These are phyloP conservation scores for Massospora cicadina DNA, from an alignment of 371 early-diverging fungal genomes.

Conservation along the genomic window DNA sequence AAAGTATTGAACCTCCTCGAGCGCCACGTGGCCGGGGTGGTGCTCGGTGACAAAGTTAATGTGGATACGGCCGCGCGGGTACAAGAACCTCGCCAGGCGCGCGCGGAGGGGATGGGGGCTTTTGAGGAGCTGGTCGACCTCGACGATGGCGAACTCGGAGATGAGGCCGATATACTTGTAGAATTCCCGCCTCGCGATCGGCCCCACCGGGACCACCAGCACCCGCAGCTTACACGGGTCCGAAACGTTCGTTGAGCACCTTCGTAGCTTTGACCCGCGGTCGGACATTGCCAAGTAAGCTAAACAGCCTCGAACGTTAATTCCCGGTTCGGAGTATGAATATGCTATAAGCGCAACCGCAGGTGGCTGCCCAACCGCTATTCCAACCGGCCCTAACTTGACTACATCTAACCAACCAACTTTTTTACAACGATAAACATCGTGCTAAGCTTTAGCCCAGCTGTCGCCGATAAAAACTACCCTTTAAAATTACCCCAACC, in stretches of 20 bases:
- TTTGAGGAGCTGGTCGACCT: not conserved
- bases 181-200: not conserved
- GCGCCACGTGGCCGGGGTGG: not conserved
- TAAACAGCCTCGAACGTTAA: too few species aligned
- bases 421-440: too few species aligned
- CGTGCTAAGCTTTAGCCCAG: too few species aligned
- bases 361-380: too few species aligned
- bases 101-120: too few species aligned
- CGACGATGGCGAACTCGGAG: not conserved
- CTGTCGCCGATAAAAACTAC: too few species aligned
- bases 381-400: too few species aligned
- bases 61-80: not conserved
- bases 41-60: not conserved
- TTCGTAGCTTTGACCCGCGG: not conserved
- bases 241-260: not conserved
- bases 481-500: too few species aligned
- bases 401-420: too few species aligned
- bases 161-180: not conserved
- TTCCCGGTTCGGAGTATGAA: too few species aligned
- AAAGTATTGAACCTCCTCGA: constrained; percentile 1
- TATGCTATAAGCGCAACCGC: too few species aligned
- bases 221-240: not conserved
- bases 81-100: not conserved
- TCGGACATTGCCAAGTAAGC: not conserved
- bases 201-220: not conserved